Evolutionary conservation across 768 basidiomycete species (phyloP), one percentile per base, ranked within the genome.

Genomic region (Melanogaster broomeanus): DNA sequence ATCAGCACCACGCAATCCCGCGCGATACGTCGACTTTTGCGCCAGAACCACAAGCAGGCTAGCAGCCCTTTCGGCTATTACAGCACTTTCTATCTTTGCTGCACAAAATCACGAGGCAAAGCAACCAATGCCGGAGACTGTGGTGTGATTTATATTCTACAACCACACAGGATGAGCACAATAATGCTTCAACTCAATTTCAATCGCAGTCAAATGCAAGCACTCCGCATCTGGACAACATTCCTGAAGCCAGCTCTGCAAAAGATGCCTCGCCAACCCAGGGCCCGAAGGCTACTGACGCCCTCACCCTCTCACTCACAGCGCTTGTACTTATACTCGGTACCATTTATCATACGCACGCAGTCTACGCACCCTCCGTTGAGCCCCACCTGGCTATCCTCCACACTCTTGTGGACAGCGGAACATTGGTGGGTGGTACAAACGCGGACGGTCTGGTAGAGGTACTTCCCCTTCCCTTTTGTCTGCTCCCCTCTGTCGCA

Each of bases 371-470:
- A 6, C 61, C 71, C 16, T 70, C 73, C 13, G 76, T 81, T 1
- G 72, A 78, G n/a, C 64, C 71, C 7, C 71, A 87, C 18, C 68
- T 90, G 30, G 72, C 77, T 33, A 73, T 74, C 40, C 65, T 92
- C 1, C 89, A 92, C 63, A 73, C 77, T n/a, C 65, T 88, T 24
- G 74, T 91, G 45, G 90, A 91, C 60, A 71, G 77, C 2, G 83
- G 80, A 2, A 77, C 74, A 15, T 56, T 58, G 42, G 82, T 76
- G 51, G 61, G 66, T 42, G 65, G 66, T 42, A 28, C 41, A 18
- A 69, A 73, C 42, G 59, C 65, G 1, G 66, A 75, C 16, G 78
- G 79, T 7, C 42, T 68, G 4, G 66, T 77, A 10, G 66, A 74
- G 57, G 79, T 75, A 41, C 6, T 54, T 18, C 51, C 42, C 11